Evolutionary conservation across 345 rosid genomes (phyloP), one percentile per base, ranked within the genome.

Genomic region (Zanthoxylum bungeanum): DNA sequence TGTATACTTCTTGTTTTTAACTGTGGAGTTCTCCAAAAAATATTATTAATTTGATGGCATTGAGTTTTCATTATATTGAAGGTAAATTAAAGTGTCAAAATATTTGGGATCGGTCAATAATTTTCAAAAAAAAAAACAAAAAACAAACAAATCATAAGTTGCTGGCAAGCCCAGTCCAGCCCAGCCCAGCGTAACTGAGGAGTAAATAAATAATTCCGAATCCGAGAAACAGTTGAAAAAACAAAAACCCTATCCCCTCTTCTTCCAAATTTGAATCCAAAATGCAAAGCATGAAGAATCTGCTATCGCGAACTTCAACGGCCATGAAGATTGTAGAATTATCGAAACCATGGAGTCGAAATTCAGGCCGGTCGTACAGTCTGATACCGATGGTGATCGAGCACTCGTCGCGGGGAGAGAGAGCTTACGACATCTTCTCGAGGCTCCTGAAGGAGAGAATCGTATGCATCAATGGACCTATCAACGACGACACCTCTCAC

Each of bases 381-480:
- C 63, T 93, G 61, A 80, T 96, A 52, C 99, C 98, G 12, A 96
- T 96, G 99, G 99, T 93, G 68, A 87, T 96, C 14, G 98, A 93
- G 85, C 97, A 93, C 77, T 93, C 99, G 11, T 93, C 97, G 17
- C 86, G 99, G 25, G 99, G 98, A 10, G 99, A 96, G 86, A 87
- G 98, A 60, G 97, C 99, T 11, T 96, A 93, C 78, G 99, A 91
- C 69, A 93, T 96, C 37, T 93, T 96, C 81, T 96, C 99, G 50
- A 83, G 99, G 57, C 88, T 96, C 40, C 89, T 96, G 58, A 89
- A 93, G 78, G 98, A 96, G 88, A 85, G 97, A 72, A 96, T 96
- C 27, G 79, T 96, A 57, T 96, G 97, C 81, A 93, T 96, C 70
- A 96, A 96, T 51, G 98, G 98, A 14, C 84, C 98, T 51, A 88